Evolutionary conservation across 768 basidiomycete species (phyloP).

Genomic region (Russula earlei): DNA sequence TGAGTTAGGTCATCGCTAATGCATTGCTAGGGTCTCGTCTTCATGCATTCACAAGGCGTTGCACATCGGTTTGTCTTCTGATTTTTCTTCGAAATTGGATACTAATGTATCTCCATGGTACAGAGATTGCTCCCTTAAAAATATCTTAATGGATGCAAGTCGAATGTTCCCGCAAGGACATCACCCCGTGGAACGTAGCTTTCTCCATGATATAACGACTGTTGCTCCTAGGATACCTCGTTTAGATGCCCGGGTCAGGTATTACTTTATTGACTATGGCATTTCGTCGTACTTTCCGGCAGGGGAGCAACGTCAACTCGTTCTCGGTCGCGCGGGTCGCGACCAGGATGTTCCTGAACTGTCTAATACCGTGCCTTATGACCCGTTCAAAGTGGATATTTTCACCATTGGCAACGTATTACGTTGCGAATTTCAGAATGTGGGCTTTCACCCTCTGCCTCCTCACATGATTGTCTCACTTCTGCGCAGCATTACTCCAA

Average conservation of each 20-base stretch:
- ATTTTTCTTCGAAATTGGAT: background rate
- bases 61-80: constrained; percentile 9
- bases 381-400: constrained; percentile 19
- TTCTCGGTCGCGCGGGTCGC: background rate
- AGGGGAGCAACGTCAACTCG: background rate
- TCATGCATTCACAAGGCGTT: constrained; percentile 15
- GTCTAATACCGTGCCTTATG: constrained; percentile 6
- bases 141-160: constrained; percentile 14
- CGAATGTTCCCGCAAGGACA: constrained; percentile 12
- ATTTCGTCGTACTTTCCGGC: constrained; percentile 9
- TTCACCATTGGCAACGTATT: constrained; percentile 12
- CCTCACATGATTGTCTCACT: background rate
- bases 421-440: background rate
- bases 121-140: background rate
- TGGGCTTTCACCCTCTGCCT: background rate
- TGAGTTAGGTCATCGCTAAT: background rate
- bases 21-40: constrained; percentile 8
- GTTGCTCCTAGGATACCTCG: background rate
- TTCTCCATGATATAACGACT: background rate
- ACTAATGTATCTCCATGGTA: background rate
- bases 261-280: constrained; percentile 13
- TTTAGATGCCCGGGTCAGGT: background rate
- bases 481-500: background rate
- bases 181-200: background rate
- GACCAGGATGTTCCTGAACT: constrained; percentile 17